Percentiles rank a stretch among this genome's conserved stretches.
phyloP scores from a whole-genome alignment of 345 rosid species.

The Dipteronia sinensis region DNA sequence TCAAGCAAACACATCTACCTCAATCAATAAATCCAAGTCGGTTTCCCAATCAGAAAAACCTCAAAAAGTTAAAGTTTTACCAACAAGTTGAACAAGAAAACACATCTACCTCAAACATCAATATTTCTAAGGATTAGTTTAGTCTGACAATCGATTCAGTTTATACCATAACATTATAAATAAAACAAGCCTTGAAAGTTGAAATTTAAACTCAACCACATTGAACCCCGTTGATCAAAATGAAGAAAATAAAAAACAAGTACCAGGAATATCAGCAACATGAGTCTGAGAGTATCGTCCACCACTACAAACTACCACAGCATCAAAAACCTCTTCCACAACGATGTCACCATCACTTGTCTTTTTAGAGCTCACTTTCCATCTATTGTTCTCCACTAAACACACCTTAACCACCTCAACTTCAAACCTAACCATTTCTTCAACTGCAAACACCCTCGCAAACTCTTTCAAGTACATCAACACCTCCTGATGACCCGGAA shows the following conservation, averaged over 20 bases:
- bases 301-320: slow-evolving; percentile 63
- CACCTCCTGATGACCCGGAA: slow-evolving; percentile 64
- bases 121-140: too few species aligned
- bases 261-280: slow-evolving; percentile 50
- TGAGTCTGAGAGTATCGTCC: slow-evolving; percentile 75
- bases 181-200: too few species aligned
- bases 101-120: too few species aligned
- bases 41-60: background rate
- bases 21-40: too few species aligned
- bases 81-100: too few species aligned
- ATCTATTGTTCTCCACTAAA: slow-evolving; percentile 39
- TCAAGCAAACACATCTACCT: too few species aligned
- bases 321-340: slow-evolving; percentile 57
- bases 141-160: too few species aligned
- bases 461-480: slow-evolving; percentile 61
- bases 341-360: background rate
- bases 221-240: too few species aligned
- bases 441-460: slow-evolving; percentile 58
- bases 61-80: background rate
- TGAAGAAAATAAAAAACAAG: too few species aligned
- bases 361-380: slow-evolving; percentile 58
- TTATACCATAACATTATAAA: too few species aligned
- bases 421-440: slow-evolving; percentile 63
- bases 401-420: slow-evolving; percentile 55
- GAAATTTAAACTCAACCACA: too few species aligned